A percentile compares a stretch with the other conserved stretches of the same genome.
phyloP scores from a whole-genome alignment of 768 basidiomycete species.

The Heimioporus sp. region DNA sequence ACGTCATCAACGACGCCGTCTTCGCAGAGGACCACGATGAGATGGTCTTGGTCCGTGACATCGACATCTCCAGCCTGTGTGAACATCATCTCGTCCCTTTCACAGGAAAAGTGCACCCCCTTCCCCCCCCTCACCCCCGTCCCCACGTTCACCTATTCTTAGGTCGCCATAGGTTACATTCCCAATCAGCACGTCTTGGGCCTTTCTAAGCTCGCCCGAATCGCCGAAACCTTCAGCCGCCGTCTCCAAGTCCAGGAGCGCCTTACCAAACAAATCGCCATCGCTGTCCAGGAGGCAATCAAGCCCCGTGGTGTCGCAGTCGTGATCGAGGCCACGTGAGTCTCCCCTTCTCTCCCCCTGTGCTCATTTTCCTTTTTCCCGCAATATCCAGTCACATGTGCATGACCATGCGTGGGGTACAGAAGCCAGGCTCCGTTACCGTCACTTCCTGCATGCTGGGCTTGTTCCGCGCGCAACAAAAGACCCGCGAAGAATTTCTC shows the following conservation, averaged over 20 bases:
- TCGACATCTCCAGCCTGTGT: constrained; percentile 95
- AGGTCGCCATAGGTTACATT: constrained; percentile 98
- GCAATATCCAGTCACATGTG: constrained; percentile 81
- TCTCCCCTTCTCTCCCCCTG: constrained; percentile 15
- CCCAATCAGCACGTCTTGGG: constrained; percentile 94
- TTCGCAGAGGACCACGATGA: constrained; percentile 99
- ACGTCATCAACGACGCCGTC: constrained; percentile 97
- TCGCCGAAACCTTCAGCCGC: constrained; percentile 95
- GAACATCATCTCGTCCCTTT: constrained; percentile 99
- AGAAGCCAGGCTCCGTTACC: constrained; percentile 95
- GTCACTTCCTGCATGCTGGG: constrained; percentile 98
- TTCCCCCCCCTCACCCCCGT: constrained; percentile 8
- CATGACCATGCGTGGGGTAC: constrained; percentile 99
- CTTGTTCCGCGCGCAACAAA: constrained; percentile 97
- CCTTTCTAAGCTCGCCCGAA: constrained; percentile 92
- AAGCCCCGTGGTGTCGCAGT: constrained; percentile 97
- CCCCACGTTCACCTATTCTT: constrained; percentile 21
- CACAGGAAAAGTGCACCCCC: constrained; percentile 80
- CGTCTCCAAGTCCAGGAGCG: constrained; percentile 97
- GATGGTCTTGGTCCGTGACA: constrained; percentile 98
- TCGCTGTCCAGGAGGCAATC: constrained; percentile 98
- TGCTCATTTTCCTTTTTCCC: constrained; percentile 6
- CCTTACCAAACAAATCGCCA: constrained; percentile 94
- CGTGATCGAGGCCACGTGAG: constrained; percentile 98
- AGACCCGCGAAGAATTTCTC: constrained; percentile 96